A percentile compares a stretch with the other conserved stretches of the same genome.
Conservation (phyloP, 2,329 filamentous ascomycete genomes). For the Xylariaceae sp. region DNA sequence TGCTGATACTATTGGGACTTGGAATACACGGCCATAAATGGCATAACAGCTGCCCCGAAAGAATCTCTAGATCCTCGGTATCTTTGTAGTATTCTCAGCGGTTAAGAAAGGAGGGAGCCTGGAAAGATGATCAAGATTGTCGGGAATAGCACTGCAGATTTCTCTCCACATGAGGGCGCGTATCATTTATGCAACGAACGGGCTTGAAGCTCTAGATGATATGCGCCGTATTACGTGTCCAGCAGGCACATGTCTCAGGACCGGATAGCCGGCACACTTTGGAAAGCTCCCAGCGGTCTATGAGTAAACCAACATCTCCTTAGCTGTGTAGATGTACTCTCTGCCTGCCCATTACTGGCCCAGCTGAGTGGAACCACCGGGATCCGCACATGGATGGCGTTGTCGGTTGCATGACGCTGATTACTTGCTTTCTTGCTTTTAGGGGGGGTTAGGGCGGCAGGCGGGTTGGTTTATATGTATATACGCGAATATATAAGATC, state of each 20-base stretch:
- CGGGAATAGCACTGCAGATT: background rate
- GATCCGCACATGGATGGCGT: conserved; percentile 20
- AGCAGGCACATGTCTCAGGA: background rate
- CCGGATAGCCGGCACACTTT: background rate
- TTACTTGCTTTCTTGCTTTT: background rate
- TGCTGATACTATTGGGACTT: too few species aligned
- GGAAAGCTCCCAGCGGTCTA: background rate
- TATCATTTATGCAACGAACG: too few species aligned
- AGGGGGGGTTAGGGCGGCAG: background rate
- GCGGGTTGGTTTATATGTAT: too few species aligned
- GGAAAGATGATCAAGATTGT: background rate
- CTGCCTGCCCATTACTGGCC: background rate
- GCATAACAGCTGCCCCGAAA: too few species aligned
- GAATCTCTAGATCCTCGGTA: too few species aligned
- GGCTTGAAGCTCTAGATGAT: background rate
- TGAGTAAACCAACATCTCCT: background rate
- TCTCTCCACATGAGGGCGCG: background rate
- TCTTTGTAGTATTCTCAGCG: too few species aligned
- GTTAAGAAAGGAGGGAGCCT: background rate
- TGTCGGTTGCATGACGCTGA: background rate
- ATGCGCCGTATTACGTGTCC: background rate
- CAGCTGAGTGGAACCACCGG: background rate
- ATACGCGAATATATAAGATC: conserved; percentile 7
- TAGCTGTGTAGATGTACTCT: background rate
- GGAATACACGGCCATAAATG: too few species aligned